Conservation (phyloP, 768 basidiomycete species). For the Hericium coralloides region DNA sequence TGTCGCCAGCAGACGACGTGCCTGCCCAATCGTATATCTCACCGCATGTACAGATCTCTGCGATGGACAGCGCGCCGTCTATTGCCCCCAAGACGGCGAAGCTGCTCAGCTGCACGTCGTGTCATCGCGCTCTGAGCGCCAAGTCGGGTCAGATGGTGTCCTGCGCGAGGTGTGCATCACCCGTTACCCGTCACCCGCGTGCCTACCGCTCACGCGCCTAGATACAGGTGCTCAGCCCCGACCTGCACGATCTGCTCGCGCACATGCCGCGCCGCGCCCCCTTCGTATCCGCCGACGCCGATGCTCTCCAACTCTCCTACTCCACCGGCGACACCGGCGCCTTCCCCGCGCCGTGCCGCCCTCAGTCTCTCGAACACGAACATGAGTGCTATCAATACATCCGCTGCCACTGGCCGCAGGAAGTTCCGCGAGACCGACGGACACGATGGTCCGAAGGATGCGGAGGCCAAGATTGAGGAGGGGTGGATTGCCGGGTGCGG, state of each 20-base stretch:
- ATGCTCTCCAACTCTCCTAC: constrained; percentile 19
- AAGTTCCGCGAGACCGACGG: no score
- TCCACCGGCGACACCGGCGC: constrained; percentile 6
- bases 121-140: background rate
- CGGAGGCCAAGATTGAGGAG: background rate
- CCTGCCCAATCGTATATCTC: no score
- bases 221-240: constrained; percentile 23
- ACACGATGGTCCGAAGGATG: background rate
- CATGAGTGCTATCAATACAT: no score
- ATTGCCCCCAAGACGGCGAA: no score
- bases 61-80: background rate
- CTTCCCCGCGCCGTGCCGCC: no score
- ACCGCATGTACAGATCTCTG: no score
- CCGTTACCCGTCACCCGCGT: background rate
- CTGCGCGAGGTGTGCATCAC: constrained; percentile 1
- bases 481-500: background rate
- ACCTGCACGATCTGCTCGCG: constrained; percentile 29
- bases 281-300: constrained; percentile 29
- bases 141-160: background rate
- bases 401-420: background rate
- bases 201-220: background rate
- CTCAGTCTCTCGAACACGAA: background rate
- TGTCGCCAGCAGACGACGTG: no score
- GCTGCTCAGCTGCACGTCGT: background rate
- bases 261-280: constrained; percentile 26